Evolutionary conservation across 495 filamentous ascomycete genomes (phyloP), one percentile per base, ranked within the genome.

Genomic region (Xylaria nigripes): DNA sequence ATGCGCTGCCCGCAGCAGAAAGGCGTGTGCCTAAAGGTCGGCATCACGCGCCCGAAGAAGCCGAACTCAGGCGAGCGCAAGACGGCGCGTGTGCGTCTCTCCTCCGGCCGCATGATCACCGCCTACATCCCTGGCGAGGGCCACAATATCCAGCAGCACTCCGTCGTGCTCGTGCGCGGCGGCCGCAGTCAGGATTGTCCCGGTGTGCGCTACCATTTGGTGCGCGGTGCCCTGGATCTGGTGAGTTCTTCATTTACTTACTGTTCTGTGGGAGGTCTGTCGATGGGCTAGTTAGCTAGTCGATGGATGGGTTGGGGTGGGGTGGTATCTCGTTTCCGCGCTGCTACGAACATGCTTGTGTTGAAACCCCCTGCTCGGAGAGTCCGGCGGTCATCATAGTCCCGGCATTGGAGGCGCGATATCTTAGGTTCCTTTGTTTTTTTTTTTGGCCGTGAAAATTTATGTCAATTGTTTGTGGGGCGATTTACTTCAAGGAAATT

Each of bases 111-210:
- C 67, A 77, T 90, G 51, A 77, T 98, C 56, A 95, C 86, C 51
- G 84, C 83, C 52, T 96, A 94, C 77, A 98, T 98, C 62, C 88
- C 89, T 18, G 94, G 93, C 59, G 89, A 97, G 81, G 92, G 93
- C 29, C 93, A 98, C 75, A 98, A 97, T 76, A 89, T 96, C 58
- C 92, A 96, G 77, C 93, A 97, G 80, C 93, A 99, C 77, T 90
- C 86, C 66, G 93, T 98, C 29, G 93, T 98, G 48, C 75, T 96
- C 56, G 90, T 97, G 12, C 78, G 93, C 54, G 93, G 93, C 44
- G 93, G 93, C 15, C 74, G 93, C 61, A 81, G 80, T 45, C 93
- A 96, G 81, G 93, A 99, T 85, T 97, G 92, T 75, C 93, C 93
- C 50, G 93, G 93, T 81, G 93, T 99, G 73, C 86, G 90, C 62